phyloP scores from a whole-genome alignment of 306 rosid species.

The Abrus precatorius region DNA sequence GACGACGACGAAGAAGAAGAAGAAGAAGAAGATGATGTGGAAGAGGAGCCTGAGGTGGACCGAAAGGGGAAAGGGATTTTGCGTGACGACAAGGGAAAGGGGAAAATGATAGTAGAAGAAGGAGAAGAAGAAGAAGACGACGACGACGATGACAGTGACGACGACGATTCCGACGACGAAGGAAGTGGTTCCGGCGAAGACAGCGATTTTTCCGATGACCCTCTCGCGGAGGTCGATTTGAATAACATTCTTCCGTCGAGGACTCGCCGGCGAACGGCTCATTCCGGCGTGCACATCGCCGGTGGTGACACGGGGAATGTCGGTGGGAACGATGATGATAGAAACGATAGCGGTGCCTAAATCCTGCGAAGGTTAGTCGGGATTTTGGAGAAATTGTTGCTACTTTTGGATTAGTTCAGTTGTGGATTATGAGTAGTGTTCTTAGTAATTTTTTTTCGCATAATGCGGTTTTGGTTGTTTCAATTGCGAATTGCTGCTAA shows the following conservation, averaged over 20 bases:
- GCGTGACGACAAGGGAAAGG: conserved; percentile 85
- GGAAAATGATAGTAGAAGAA: conserved; percentile 75
- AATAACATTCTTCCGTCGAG: conserved; percentile 91
- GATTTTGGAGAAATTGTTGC: conserved; percentile 8
- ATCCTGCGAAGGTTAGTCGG: conserved; percentile 62
- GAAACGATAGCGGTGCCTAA: conserved; percentile 63
- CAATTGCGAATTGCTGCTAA: conserved; percentile 15
- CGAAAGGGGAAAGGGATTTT: conserved; percentile 78
- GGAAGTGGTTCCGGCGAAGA: conserved; percentile 66
- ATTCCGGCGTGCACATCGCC: conserved; percentile 72
- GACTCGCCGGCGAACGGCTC: conserved; percentile 75
- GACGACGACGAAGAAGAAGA: conserved; percentile 39
- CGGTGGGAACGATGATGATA: conserved; percentile 51
- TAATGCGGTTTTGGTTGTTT: conserved; percentile 27
- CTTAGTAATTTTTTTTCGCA: not conserved
- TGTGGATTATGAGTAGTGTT: conserved; percentile 5
- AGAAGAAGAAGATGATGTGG: conserved; percentile 44
- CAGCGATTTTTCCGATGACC: conserved; percentile 88
- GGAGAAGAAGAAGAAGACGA: conserved; percentile 43
- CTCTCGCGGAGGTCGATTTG: conserved; percentile 91
- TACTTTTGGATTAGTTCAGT: conserved; percentile 30
- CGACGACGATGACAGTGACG: conserved; percentile 23
- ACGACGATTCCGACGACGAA: conserved; percentile 60
- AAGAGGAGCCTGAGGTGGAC: conserved; percentile 59
- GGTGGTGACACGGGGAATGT: conserved; percentile 54